phyloP scores from a whole-genome alignment of 1,139 yeast species.

The Debaryomyces sp. region DNA sequence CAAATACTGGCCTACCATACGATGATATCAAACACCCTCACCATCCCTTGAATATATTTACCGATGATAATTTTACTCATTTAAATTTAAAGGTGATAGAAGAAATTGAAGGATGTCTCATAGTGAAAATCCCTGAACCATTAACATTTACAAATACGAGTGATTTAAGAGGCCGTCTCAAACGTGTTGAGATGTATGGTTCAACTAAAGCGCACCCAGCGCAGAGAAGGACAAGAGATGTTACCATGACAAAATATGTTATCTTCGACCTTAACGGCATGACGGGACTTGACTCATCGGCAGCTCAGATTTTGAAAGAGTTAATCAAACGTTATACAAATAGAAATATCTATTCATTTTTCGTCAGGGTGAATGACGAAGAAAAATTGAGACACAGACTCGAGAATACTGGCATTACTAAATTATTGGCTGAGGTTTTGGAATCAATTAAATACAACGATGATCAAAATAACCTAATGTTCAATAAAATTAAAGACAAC shows the following conservation, averaged over 20 bases:
- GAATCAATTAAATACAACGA: conserved; percentile 30
- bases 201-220: conserved; percentile 87
- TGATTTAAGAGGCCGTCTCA: conserved; percentile 74
- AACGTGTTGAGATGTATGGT: conserved; percentile 82
- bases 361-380: conserved; percentile 62
- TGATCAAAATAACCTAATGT: conserved; percentile 19
- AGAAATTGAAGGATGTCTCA: conserved; percentile 82
- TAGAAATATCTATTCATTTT: conserved; percentile 62
- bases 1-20: background rate
- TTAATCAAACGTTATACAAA: conserved; percentile 57
- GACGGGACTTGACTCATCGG: conserved; percentile 86
- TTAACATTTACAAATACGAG: conserved; percentile 88
- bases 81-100: conserved; percentile 52
- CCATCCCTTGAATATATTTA: conserved; percentile 33
- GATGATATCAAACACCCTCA: background rate
- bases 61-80: conserved; percentile 39
- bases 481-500: conserved; percentile 6
- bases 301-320: conserved; percentile 72
- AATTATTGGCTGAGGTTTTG: conserved; percentile 29
- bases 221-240: conserved; percentile 56
- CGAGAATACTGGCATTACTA: conserved; percentile 33
- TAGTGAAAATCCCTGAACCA: conserved; percentile 90
- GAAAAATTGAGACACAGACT: conserved; percentile 33
- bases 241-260: conserved; percentile 62
- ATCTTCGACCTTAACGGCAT: conserved; percentile 85